These are phyloP conservation scores for Piper betle DNA, from an alignment of 164 flowering plant species.

Conservation along the genomic window DNA sequence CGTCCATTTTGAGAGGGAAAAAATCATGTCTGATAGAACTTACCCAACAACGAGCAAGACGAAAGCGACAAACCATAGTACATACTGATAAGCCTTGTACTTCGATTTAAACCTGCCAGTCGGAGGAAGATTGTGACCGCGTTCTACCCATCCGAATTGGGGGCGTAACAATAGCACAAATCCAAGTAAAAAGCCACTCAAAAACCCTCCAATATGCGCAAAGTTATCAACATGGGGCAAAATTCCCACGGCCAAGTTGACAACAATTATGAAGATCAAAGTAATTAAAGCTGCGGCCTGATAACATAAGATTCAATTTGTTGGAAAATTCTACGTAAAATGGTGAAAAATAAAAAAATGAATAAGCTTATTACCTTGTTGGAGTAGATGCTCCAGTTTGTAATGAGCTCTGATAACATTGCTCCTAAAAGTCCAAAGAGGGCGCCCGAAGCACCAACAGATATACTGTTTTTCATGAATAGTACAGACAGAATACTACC, in stretches of 20 bases:
- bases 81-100: conserved; percentile 55
- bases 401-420: conserved; percentile 76
- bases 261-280: conserved; percentile 40
- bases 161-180: conserved; percentile 67
- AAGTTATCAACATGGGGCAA: conserved; percentile 74
- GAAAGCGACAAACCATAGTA: conserved; percentile 39
- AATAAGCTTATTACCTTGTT: conserved; percentile 38
- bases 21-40: conserved; percentile 8
- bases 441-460: conserved; percentile 89
- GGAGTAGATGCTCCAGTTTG: conserved; percentile 69
- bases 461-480: conserved; percentile 43
- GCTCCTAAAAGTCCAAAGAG: conserved; percentile 90
- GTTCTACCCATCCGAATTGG: conserved; percentile 62
- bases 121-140: conserved; percentile 24
- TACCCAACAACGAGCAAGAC: conserved; percentile 51
- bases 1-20: no score
- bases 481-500: conserved; percentile 63
- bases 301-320: neutral
- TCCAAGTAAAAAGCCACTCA: conserved; percentile 71
- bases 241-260: conserved; percentile 73
- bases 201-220: conserved; percentile 83
- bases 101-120: conserved; percentile 38
- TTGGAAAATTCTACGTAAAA: neutral
- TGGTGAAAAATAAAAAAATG: neutral
- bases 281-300: conserved; percentile 71